phyloP scores from a whole-genome alignment of 169 alveolate species.

The Cryptosporidium canis region DNA sequence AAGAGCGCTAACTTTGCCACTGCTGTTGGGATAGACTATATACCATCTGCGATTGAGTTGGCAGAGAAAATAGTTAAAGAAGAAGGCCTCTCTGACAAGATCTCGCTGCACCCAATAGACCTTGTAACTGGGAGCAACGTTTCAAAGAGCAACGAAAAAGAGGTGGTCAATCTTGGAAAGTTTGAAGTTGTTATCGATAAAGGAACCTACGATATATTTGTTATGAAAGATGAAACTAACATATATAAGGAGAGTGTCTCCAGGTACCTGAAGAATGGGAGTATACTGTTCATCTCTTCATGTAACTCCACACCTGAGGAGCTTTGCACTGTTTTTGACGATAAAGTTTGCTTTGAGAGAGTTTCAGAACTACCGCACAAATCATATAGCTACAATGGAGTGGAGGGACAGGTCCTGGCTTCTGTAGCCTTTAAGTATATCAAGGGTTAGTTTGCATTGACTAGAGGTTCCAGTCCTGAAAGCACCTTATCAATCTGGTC shows the following conservation, averaged over 20 bases:
- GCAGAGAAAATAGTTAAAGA: constrained; percentile 69
- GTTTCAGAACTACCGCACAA: constrained; percentile 47
- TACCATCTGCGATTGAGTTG: constrained; percentile 76
- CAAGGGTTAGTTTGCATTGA: background rate
- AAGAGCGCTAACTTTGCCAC: constrained; percentile 59
- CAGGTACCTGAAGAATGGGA: constrained; percentile 72
- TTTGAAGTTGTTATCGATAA: constrained; percentile 77
- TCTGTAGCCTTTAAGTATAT: constrained; percentile 57
- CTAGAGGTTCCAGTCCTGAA: background rate
- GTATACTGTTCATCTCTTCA: constrained; percentile 74
- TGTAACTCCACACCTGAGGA: constrained; percentile 80
- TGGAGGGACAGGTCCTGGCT: constrained; percentile 60
- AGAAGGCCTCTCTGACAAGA: constrained; percentile 68
- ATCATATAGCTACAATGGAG: constrained; percentile 53
- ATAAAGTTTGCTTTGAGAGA: background rate
- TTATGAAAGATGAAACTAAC: constrained; percentile 75
- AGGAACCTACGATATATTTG: constrained; percentile 80
- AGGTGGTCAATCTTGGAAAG: constrained; percentile 56
- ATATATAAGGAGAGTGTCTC: constrained; percentile 70
- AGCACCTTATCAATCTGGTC: constrained; percentile 44
- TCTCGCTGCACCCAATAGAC: constrained; percentile 63
- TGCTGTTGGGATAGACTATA: constrained; percentile 79
- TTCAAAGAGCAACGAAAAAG: constrained; percentile 1
- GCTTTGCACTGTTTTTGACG: constrained; percentile 58
- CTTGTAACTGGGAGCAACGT: constrained; percentile 60